phyloP scores from a whole-genome alignment of 805 yeast species.

The Ogataea corticis region DNA sequence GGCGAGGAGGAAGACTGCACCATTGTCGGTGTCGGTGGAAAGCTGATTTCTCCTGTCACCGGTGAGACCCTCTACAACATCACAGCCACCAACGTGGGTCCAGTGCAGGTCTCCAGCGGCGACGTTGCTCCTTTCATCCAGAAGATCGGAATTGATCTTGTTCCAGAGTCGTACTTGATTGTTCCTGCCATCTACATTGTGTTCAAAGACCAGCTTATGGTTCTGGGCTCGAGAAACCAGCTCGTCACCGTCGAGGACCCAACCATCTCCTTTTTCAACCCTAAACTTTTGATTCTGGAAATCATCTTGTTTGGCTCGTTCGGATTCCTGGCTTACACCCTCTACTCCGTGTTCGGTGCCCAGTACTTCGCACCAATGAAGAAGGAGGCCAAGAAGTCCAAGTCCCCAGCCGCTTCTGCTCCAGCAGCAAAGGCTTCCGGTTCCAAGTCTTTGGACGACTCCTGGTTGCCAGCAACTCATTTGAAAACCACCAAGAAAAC shows the following conservation, averaged over 20 bases:
- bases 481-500: conserved; percentile 35
- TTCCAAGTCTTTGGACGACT: conserved; percentile 37
- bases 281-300: conserved; percentile 67
- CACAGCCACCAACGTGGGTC: conserved; percentile 65
- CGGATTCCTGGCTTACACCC: conserved; percentile 50
- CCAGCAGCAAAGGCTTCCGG: conserved; percentile 34
- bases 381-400: conserved; percentile 32
- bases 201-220: conserved; percentile 49
- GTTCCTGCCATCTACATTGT: conserved; percentile 60
- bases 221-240: conserved; percentile 58
- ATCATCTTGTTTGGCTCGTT: conserved; percentile 49
- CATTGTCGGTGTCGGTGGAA: conserved; percentile 70
- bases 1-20: conserved; percentile 50
- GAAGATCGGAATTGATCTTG: conserved; percentile 56
- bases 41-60: conserved; percentile 54
- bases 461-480: conserved; percentile 63
- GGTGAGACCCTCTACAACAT: conserved; percentile 58
- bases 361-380: conserved; percentile 44
- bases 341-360: conserved; percentile 45
- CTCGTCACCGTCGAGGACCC: conserved; percentile 61
- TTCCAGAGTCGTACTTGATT: conserved; percentile 56
- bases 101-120: conserved; percentile 52
- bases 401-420: conserved; percentile 28
- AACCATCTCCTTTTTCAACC: conserved; percentile 69
- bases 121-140: conserved; percentile 54